Percentiles rank a stretch among this genome's conserved stretches.
phyloP scores from a whole-genome alignment of 768 basidiomycete species.

The Termitomyces sp. region DNA sequence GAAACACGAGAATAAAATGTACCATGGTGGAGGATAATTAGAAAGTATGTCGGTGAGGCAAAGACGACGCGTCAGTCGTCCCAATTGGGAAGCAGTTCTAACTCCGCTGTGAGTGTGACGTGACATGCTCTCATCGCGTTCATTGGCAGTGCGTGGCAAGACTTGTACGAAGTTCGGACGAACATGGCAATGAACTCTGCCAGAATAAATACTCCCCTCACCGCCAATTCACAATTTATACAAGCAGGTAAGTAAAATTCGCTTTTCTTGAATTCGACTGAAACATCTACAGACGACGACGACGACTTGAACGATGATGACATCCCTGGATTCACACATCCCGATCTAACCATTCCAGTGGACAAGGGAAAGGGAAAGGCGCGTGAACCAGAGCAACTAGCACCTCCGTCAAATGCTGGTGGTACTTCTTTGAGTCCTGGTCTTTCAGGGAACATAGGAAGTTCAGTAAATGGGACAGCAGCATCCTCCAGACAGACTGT shows the following conservation, averaged over 20 bases:
- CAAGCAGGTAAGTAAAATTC: constrained; percentile 57
- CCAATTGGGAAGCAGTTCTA: constrained; percentile 28
- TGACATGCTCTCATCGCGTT: constrained; percentile 17
- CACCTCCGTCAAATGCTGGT: constrained; percentile 37
- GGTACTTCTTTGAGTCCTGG: constrained; percentile 28
- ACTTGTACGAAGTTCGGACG: neutral
- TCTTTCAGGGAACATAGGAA: constrained; percentile 74
- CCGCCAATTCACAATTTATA: constrained; percentile 72
- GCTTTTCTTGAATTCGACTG: neutral
- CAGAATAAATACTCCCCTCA: constrained; percentile 44
- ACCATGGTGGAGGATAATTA: constrained; percentile 20
- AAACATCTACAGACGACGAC: constrained; percentile 57
- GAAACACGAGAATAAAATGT: constrained; percentile 3
- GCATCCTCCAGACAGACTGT: constrained; percentile 58
- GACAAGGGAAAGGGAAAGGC: constrained; percentile 77
- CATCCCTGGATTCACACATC: constrained; percentile 78
- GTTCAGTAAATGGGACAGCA: constrained; percentile 35
- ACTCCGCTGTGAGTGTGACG: constrained; percentile 29
- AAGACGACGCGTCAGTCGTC: constrained; percentile 52
- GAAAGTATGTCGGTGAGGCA: constrained; percentile 8
- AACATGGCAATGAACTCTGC: constrained; percentile 35
- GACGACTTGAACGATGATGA: constrained; percentile 81
- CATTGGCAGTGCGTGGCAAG: constrained; percentile 25
- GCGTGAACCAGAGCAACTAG: constrained; percentile 49
- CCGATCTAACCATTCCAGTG: constrained; percentile 45